Evolutionary conservation across 2,329 filamentous ascomycete species (phyloP).

Genomic region (Trichoderma sp.): DNA sequence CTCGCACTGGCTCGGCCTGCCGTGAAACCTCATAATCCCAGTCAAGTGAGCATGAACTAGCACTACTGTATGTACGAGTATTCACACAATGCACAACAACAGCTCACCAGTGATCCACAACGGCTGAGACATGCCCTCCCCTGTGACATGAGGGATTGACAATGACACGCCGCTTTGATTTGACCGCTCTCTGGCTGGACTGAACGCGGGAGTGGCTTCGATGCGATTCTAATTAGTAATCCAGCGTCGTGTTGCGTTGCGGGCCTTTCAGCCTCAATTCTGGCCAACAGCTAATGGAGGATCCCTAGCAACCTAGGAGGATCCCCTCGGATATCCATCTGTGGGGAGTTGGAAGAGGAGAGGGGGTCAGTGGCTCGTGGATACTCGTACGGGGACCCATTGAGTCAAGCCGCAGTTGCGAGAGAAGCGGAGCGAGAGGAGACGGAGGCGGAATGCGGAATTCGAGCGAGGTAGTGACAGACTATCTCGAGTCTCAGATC

Average conservation of each 20-base stretch:
- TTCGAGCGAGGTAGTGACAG: not conserved
- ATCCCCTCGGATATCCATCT: not conserved
- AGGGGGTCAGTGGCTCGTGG: no score
- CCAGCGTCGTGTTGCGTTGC: not conserved
- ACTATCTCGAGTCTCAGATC: not conserved
- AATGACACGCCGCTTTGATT: not conserved
- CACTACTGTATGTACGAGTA: no score
- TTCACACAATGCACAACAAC: not conserved
- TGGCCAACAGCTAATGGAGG: not conserved
- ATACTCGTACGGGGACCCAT: not conserved
- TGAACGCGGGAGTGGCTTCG: not conserved
- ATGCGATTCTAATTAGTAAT: conserved; percentile 19
- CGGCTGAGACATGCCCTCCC: not conserved
- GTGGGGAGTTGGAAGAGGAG: not conserved
- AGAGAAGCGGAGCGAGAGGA: not conserved
- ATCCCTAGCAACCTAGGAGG: not conserved
- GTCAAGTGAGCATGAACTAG: not conserved
- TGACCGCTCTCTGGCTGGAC: not conserved
- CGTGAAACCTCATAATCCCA: not conserved
- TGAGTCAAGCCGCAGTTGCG: not conserved
- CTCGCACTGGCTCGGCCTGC: not conserved
- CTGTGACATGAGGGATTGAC: no score
- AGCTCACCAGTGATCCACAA: not conserved
- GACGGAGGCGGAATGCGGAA: not conserved
- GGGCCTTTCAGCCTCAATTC: not conserved